phyloP scores from a whole-genome alignment of 2,329 filamentous ascomycete species.

The Fusarium sp. region DNA sequence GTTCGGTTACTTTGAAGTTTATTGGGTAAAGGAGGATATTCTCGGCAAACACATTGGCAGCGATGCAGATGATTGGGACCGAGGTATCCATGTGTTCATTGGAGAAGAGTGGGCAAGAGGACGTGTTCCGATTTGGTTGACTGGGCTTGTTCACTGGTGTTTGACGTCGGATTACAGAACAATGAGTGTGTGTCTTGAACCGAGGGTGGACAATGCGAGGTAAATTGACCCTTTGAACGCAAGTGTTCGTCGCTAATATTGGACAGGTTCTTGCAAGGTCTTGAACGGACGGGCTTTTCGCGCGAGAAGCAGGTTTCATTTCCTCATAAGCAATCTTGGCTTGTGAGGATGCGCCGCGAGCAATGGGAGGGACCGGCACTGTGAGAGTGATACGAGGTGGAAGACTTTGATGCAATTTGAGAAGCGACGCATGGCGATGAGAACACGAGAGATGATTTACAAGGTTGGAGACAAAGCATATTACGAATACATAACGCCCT shows the following conservation, averaged over 20 bases:
- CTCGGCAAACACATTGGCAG: slow-evolving; percentile 76
- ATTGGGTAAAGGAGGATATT: slow-evolving; percentile 95
- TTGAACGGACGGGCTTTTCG: slow-evolving; percentile 80
- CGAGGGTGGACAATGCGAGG: slow-evolving; percentile 90
- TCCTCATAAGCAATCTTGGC: slow-evolving; percentile 91
- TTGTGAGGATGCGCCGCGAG: slow-evolving; percentile 83
- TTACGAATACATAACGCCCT: neutral
- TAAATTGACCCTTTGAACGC: slow-evolving; percentile 56
- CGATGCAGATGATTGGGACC: slow-evolving; percentile 80
- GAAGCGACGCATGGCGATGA: neutral
- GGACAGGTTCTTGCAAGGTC: slow-evolving; percentile 63
- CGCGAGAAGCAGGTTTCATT: slow-evolving; percentile 89
- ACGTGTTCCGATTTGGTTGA: slow-evolving; percentile 83
- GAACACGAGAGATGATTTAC: slow-evolving; percentile 34
- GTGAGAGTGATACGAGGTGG: slow-evolving; percentile 44
- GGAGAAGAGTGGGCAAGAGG: slow-evolving; percentile 94
- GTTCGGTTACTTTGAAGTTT: slow-evolving; percentile 97
- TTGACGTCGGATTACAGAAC: slow-evolving; percentile 83
- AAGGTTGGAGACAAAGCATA: neutral
- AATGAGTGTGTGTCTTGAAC: slow-evolving; percentile 85
- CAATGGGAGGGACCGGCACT: slow-evolving; percentile 78
- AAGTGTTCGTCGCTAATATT: neutral
- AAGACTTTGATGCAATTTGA: neutral
- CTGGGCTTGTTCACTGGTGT: slow-evolving; percentile 87
- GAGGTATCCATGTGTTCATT: slow-evolving; percentile 88